Base-by-base conservation (phyloP, 129 eudicot species). In the Flaveria sonorensis region DNA sequence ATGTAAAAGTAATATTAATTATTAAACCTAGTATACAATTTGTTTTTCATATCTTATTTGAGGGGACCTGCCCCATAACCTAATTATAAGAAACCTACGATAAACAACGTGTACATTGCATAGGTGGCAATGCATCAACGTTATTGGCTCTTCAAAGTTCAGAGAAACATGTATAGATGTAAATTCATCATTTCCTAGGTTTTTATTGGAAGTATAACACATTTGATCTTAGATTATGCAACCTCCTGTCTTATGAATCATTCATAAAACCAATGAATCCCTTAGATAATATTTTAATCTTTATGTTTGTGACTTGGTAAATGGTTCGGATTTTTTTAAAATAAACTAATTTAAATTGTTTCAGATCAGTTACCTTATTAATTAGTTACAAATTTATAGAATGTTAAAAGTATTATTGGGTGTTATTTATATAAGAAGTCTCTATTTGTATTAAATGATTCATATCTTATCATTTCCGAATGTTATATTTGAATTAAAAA, bases 181-280 rank as follows among this genome's bases (percentile, higher is more conserved):
- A 55, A 67, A 57, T 80, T 80, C 75, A 50, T 80, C 56, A 57
- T 53, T 74, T 80, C 79, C 84, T 80, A 80, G 83, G 83, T 72
- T 64, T 69, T 10, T 16, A 24, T 80, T 80, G 30, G 55, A 62
- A 63, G 6, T 19, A 73, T 66, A 80, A 80, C 70, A 80, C 70
- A 66, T 80, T 53, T 80, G 53, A 80, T 80, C 70, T 73, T 56
- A 60, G 45, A 66, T 63, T 63, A 53, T 40, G 21, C 19, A 80
- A 72, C 60, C 20, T 64, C 48, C 15, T 24, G 51, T 72, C 45
- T 73, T 72, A 71, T 71, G 46, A 79, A 36, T 53, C 43, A 42
- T 72, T 79, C 74, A 73, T n/a, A 60, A 56, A 73, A 65, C 53
- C 75, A 8, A 80, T 66, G 74, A 80, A 66, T 80, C 75, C 20